These are phyloP conservation scores for Oleoguttula mirabilis DNA, from an alignment of 495 filamentous ascomycete species.

Conservation along the genomic window DNA sequence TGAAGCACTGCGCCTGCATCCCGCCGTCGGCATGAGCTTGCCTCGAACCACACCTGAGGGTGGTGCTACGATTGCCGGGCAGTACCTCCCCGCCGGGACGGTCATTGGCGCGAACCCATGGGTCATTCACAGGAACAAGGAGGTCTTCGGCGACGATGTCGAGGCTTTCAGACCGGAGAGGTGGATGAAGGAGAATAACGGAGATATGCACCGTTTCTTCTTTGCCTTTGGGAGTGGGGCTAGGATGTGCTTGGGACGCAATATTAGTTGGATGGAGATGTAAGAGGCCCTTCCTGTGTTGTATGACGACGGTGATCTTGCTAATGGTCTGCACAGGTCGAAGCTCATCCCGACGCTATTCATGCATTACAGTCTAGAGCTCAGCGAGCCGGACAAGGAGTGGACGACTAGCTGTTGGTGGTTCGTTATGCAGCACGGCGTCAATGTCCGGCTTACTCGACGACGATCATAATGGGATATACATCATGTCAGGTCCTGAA, in stretches of 20 bases:
- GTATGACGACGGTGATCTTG: neutral
- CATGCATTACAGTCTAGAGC: conserved; percentile 21
- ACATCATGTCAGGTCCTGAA: too few species aligned
- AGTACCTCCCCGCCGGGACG: conserved; percentile 20
- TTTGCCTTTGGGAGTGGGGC: conserved; percentile 27
- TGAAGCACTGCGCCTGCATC: conserved; percentile 26
- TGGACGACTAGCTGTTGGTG: conserved; percentile 21
- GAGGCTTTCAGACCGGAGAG: conserved; percentile 23
- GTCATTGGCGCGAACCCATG: conserved; percentile 25
- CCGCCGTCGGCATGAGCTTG: conserved; percentile 24
- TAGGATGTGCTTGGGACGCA: conserved; percentile 25
- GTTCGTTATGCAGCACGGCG: conserved; percentile 21
- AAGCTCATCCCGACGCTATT: conserved; percentile 25
- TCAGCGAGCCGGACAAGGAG: conserved; percentile 19
- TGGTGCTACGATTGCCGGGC: conserved; percentile 21
- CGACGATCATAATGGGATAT: too few species aligned
- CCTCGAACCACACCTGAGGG: conserved; percentile 21
- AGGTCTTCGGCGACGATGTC: conserved; percentile 23
- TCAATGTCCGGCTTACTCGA: conserved; percentile 13
- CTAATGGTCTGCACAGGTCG: conserved; percentile 4
- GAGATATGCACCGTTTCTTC: conserved; percentile 26
- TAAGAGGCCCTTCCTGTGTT: too few species aligned
- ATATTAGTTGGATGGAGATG: conserved; percentile 29
- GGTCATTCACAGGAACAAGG: conserved; percentile 23
- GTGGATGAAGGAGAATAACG: conserved; percentile 16